These are phyloP conservation scores for Mrakia blollopis DNA, from an alignment of 768 basidiomycete species.

Conservation along the genomic window DNA sequence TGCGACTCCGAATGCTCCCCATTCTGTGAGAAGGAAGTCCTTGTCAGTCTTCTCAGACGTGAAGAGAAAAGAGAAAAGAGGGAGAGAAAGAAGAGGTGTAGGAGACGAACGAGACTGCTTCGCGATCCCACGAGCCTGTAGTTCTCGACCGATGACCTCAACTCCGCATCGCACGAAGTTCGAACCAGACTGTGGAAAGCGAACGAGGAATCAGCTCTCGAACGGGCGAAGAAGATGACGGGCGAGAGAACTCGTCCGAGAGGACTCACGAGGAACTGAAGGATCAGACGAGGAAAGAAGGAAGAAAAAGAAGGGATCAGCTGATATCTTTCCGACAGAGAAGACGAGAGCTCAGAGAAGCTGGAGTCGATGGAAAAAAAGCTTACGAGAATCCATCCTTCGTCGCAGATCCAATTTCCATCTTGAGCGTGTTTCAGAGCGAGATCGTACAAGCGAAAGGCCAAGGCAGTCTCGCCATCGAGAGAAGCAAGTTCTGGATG, in stretches of 20 bases:
- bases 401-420: slow-evolving; percentile 67
- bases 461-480: slow-evolving; percentile 51
- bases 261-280: no score
- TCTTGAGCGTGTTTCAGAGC: slow-evolving; percentile 61
- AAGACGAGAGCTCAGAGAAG: no score
- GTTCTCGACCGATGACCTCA: slow-evolving; percentile 57
- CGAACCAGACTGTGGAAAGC: slow-evolving; percentile 46
- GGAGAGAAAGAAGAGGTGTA: no score
- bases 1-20: slow-evolving; percentile 66
- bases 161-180: slow-evolving; percentile 60
- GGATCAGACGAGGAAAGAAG: no score
- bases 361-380: no score
- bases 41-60: no score
- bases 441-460: slow-evolving; percentile 63
- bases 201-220: slow-evolving; percentile 36
- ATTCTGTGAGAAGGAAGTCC: slow-evolving; percentile 43
- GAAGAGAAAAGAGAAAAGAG: no score
- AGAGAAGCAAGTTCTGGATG: slow-evolving; percentile 57
- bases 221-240: no score
- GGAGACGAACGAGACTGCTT: slow-evolving; percentile 50
- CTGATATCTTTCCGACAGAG: no score
- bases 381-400: slow-evolving; percentile 56
- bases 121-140: slow-evolving; percentile 62
- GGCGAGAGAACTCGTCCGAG: no score
- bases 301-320: no score